Base-by-base conservation (phyloP, 176 grass and related monocot species). In the Chloris gayana region DNA sequence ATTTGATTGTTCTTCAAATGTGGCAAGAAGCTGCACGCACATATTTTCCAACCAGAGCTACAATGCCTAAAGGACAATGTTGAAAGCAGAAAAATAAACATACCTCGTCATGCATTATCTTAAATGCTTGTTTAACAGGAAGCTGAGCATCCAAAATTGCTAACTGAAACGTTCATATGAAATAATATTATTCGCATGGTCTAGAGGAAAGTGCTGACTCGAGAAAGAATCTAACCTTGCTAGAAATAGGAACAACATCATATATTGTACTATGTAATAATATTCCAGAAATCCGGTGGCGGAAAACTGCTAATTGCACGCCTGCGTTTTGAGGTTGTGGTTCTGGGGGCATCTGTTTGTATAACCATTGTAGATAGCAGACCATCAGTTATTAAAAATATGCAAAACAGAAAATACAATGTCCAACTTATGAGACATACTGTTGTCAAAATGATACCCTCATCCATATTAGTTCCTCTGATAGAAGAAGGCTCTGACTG, bases 31-130 rank as follows among this genome's bases (percentile, higher is more conserved):
- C 26, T 88, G 14, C 32, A 60, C 71, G 57, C 26, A 26, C 59
- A 64, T 24, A 29, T 22, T 76, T 33, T 59, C 12, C 42, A 26
- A 75, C 75, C 15, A 75, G 18, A 64, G 9, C 27, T 24, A 45
- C 69, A 73, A 77, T 30, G 25, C 5, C 42, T 21, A 15, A 22
- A 15, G 68, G n/a, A 30, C 81, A 73, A 65, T 72, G 64, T 35
- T 74, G 30, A 14, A 74, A 73, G 65, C 45, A 56, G 34, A 69
- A 33, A 8, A 57, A 41, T 26, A 72, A 12, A 74, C 76, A 59
- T 93, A 93, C 87, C 87, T 89, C 87, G 6, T 87, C 84, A 84
- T 87, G 78, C 91, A 93, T 93, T 60, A 93, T 93, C 77, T 75
- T 67, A 83, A 93, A 89, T 87, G 87, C 87, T 87, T 93, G 80